phyloP scores from a whole-genome alignment of 805 yeast species.

The Isabelozyma pseudorhagii region DNA sequence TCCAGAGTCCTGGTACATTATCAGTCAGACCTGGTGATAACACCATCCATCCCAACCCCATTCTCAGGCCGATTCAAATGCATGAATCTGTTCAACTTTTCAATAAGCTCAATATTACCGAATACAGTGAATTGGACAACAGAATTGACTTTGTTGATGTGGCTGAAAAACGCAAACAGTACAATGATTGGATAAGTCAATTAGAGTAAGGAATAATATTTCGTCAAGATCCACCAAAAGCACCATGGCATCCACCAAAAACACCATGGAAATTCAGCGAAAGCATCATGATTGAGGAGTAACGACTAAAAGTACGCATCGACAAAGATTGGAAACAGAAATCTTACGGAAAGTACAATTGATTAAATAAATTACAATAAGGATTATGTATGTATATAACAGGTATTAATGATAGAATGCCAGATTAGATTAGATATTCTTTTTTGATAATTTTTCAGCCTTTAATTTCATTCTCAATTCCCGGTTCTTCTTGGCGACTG shows the following conservation, averaged over 20 bases:
- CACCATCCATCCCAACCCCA: slow-evolving; percentile 24
- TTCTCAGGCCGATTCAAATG: slow-evolving; percentile 46
- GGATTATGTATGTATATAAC: neutral
- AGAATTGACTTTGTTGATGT: slow-evolving; percentile 54
- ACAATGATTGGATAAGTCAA: slow-evolving; percentile 27
- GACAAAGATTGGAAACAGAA: slow-evolving; percentile 1
- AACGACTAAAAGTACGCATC: too few species aligned
- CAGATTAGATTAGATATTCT: slow-evolving; percentile 7
- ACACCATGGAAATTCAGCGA: too few species aligned
- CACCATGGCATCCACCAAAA: too few species aligned
- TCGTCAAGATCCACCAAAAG: too few species aligned
- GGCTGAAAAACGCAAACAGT: slow-evolving; percentile 41
- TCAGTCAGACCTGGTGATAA: slow-evolving; percentile 9
- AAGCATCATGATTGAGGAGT: too few species aligned
- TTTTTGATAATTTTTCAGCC: slow-evolving; percentile 34
- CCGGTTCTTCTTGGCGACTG: slow-evolving; percentile 47
- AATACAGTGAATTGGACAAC: slow-evolving; percentile 46
- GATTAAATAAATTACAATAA: neutral
- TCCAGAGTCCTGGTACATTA: slow-evolving; percentile 16
- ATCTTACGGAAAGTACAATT: too few species aligned
- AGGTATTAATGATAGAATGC: neutral
- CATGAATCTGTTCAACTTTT: slow-evolving; percentile 44
- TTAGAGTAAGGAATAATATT: neutral
- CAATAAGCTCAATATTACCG: slow-evolving; percentile 46
- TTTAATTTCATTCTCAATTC: slow-evolving; percentile 39